Evolutionary conservation across 2,329 filamentous ascomycete genomes (phyloP).

Genomic region (Pseudogymnoascus sp.): DNA sequence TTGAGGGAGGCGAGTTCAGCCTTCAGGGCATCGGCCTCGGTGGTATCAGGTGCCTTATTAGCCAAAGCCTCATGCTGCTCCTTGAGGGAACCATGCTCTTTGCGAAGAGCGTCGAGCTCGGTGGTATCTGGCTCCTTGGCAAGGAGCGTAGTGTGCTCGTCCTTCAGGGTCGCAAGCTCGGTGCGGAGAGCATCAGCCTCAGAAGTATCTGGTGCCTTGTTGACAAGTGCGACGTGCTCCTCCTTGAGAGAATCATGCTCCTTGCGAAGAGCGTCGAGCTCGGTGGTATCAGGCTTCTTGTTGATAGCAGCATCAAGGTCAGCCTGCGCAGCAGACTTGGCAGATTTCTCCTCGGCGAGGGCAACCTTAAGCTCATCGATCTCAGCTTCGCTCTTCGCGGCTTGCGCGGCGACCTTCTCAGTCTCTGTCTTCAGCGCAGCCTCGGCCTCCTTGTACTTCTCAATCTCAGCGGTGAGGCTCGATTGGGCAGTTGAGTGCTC

Average conservation of each 20-base stretch:
- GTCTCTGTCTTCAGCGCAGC: slow-evolving; percentile 37
- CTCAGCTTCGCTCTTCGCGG: slow-evolving; percentile 20
- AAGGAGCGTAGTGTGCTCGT: slow-evolving; percentile 38
- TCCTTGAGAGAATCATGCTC: slow-evolving; percentile 21
- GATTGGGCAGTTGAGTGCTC: slow-evolving; percentile 33
- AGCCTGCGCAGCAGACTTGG: slow-evolving; percentile 38
- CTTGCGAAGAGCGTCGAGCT: slow-evolving; percentile 38
- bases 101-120: slow-evolving; percentile 38
- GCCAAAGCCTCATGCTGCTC: slow-evolving; percentile 43
- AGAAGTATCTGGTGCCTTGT: slow-evolving; percentile 43
- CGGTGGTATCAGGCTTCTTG: slow-evolving; percentile 47
- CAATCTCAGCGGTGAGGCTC: slow-evolving; percentile 15
- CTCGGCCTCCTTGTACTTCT: slow-evolving; percentile 25
- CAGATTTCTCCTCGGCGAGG: slow-evolving; percentile 34
- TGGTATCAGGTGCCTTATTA: slow-evolving; percentile 48
- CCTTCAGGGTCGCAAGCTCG: slow-evolving; percentile 41
- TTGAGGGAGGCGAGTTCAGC: slow-evolving; percentile 30
- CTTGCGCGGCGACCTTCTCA: slow-evolving; percentile 34
- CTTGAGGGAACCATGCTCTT: slow-evolving; percentile 30
- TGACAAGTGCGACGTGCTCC: slow-evolving; percentile 47
- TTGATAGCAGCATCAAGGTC: slow-evolving; percentile 51
- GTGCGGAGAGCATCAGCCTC: slow-evolving; percentile 44
- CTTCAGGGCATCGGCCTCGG: slow-evolving; percentile 41
- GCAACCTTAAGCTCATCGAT: slow-evolving; percentile 22
- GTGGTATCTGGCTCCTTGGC: slow-evolving; percentile 23